Conservation (phyloP, 2,329 filamentous ascomycete genomes). For the Stachybotrys elegans region DNA sequence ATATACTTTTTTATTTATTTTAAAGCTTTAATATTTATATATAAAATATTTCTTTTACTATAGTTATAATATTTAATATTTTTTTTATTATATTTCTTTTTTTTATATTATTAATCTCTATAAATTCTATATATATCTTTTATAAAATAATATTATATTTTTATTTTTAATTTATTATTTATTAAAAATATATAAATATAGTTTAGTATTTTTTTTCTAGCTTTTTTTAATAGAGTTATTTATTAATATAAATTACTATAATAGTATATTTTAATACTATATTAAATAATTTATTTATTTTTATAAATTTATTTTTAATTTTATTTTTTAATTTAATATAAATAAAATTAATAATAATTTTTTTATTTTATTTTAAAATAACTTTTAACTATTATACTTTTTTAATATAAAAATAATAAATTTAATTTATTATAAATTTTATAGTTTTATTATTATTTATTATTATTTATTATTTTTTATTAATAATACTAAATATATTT, state of each 20-base stretch:
- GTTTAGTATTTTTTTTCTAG: too few species aligned
- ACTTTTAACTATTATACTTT: background rate
- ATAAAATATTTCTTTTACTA: too few species aligned
- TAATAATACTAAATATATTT: background rate
- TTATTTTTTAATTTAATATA: background rate
- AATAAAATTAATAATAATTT: background rate
- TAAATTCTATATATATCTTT: background rate
- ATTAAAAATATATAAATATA: background rate
- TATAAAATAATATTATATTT: background rate
- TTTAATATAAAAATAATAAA: background rate
- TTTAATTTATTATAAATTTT: background rate
- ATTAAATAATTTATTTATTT: background rate
- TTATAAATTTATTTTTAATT: background rate
- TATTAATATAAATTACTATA: background rate
- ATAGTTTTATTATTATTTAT: background rate
- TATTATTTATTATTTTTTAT: background rate
- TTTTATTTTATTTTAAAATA: background rate
- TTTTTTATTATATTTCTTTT: background rate
- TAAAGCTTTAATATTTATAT: too few species aligned
- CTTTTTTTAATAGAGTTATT: background rate
- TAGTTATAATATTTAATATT: too few species aligned
- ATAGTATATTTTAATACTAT: background rate
- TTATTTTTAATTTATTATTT: background rate
- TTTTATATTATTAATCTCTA: background rate
- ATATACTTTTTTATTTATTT: too few species aligned